Evolutionary conservation across 345 rosid genomes (phyloP), one percentile per base, ranked within the genome.

Genomic region (Acer negundo): DNA sequence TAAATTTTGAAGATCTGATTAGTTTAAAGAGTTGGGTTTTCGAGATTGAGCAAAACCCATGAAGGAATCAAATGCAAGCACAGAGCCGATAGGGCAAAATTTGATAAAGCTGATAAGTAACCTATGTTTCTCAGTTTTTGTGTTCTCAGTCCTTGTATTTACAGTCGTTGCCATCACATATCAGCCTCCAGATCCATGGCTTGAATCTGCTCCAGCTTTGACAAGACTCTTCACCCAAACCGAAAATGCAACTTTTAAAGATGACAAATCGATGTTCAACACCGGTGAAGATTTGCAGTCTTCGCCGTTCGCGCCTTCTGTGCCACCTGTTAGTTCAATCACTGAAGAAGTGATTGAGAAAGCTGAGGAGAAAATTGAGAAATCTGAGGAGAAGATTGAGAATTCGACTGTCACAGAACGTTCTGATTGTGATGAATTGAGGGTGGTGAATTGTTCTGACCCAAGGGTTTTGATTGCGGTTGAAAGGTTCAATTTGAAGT

Each of bases 141-240:
- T 95, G 16, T 85, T 95, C 90, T 77, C 91, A 9, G 98, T 96
- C 62, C 86, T 96, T 67, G 86, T 92, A 6, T 87, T 96, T 78
- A 91, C 95, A 2, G 93, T 88, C 61, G 86, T 94, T 75, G 98
- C 98, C 75, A 86, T 92, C 82, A 94, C 98, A 22, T 94, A 94
- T 82, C 97, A 94, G 78, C 99, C 99, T 4, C 97, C 95, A 75
- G 97, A 94, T 88, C 97, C 98, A 81, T 94, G 97, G 97, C 93
- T 96, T 42, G 91, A 96, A 73, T 91, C 98, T 7, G 97, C 98
- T 75, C 97, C 97, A 0, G 93, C 92, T 15, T 79, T 96, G 11
- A 88, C 97, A 20, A 90, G 86, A 65, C 89, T 96, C 81, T 87
- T 94, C 76, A 89, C 99, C 12, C 80, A 76, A 70, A 84, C 79